Evolutionary conservation across 306 rosid species (phyloP), one percentile per base, ranked within the genome.

Genomic region (Adenanthera pavonina): DNA sequence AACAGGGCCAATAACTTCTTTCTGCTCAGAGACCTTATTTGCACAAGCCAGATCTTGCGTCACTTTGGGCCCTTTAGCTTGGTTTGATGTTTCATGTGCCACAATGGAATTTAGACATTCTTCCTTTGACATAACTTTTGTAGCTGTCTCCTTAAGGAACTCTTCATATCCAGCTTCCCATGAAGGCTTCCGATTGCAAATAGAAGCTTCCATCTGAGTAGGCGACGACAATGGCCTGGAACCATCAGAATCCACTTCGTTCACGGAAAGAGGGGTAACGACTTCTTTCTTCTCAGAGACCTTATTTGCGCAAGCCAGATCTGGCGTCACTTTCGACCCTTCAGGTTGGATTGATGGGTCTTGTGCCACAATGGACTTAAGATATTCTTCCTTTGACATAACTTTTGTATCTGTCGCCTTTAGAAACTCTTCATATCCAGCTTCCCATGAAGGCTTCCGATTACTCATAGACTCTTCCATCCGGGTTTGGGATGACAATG

Each of bases 81-180:
- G 72, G 15, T 14, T 59, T 44, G 77, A 62, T 61, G 4, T 73
- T 4, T 72, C 68, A 60, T 52, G 85, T 34, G 69, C 48, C 8
- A 17, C 48, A 73, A 40, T 69, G 74, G 79, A 70, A 19, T 69
- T 81, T 46, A 80, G 40, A 57, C 30, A 54, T 2, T 89, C 90
- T 3, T 81, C 89, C 35, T 44, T 65, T n/a, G 87, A 48, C 14
- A 78, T 70, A 33, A 83, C 86, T 46, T 69, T 69, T 5, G 87
- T 44, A 41, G 80, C 66, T 2, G 91, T 84, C 11, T 51, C 74
- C 51, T 70, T 62, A 3, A 87, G 85, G 75, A 83, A 83, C 4
- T 67, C 81, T 0, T 76, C 87, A 1, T 79, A 72, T 66, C 47
- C 10, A 20, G 2, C 46, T 36, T 72, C 72, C 72, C 72, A n/a